A percentile compares a stretch with the other conserved stretches of the same genome.
These are phyloP conservation scores for Termitomyces titanicus DNA, from an alignment of 768 basidiomycete genomes.

Conservation along the genomic window DNA sequence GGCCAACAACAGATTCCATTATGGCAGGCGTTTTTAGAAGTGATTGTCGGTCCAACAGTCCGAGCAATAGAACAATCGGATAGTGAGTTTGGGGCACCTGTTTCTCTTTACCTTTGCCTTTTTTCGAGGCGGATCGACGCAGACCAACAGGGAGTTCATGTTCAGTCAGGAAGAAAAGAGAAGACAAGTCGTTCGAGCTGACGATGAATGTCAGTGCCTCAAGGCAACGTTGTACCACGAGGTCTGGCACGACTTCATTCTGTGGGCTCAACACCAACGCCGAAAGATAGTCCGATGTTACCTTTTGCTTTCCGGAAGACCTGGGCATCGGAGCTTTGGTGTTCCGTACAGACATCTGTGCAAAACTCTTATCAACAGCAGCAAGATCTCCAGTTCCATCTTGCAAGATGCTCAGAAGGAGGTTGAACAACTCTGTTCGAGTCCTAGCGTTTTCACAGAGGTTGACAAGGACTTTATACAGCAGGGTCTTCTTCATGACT, in stretches of 20 bases:
- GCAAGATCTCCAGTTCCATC: constrained; percentile 92
- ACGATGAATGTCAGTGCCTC: constrained; percentile 91
- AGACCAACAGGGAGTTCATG: constrained; percentile 86
- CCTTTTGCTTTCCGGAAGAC: constrained; percentile 68
- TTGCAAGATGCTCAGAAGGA: constrained; percentile 90
- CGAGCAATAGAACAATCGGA: constrained; percentile 86
- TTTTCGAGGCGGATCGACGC: constrained; percentile 64
- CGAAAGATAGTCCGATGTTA: constrained; percentile 46
- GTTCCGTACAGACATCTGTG: constrained; percentile 80
- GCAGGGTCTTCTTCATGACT: constrained; percentile 75
- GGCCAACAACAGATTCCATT: constrained; percentile 87
- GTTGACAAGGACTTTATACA: constrained; percentile 90
- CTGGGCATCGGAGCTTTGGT: constrained; percentile 52
- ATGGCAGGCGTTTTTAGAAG: constrained; percentile 85
- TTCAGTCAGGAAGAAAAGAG: constrained; percentile 93
- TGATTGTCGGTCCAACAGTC: constrained; percentile 82
- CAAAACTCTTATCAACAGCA: constrained; percentile 89
- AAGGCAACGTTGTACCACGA: constrained; percentile 91
- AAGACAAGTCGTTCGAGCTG: constrained; percentile 75
- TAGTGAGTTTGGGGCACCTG: constrained; percentile 78
- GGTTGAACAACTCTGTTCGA: constrained; percentile 88
- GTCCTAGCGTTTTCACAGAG: constrained; percentile 94
- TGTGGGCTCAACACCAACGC: constrained; percentile 49
- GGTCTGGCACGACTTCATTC: constrained; percentile 83
- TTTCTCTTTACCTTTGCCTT: constrained; percentile 96